Evolutionary conservation across 768 basidiomycete species (phyloP).

Genomic region (Agaricus subrufescens): DNA sequence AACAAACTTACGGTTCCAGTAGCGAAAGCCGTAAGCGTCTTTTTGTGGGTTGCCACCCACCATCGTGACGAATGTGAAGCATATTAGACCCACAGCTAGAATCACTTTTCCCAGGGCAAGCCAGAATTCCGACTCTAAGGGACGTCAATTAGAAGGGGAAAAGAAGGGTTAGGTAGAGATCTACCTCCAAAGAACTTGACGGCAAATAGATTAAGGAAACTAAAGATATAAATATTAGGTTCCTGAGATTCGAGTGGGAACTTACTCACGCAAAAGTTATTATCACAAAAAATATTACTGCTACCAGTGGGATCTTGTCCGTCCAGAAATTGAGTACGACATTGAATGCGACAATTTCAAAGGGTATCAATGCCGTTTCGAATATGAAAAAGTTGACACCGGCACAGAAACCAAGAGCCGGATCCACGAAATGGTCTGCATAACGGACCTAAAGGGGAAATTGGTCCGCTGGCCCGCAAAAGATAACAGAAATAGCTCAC

Average conservation of each 20-base stretch:
- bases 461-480: background rate
- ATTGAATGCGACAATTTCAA: constrained; percentile 53
- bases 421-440: constrained; percentile 53
- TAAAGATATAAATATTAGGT: constrained; percentile 14
- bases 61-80: constrained; percentile 57
- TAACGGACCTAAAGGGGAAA: constrained; percentile 42
- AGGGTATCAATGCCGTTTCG: constrained; percentile 36
- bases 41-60: constrained; percentile 53
- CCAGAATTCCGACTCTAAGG: constrained; percentile 52
- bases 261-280: constrained; percentile 34
- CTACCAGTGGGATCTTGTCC: constrained; percentile 40
- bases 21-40: constrained; percentile 51
- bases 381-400: constrained; percentile 59
- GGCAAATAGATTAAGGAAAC: constrained; percentile 42
- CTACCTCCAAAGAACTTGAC: constrained; percentile 46
- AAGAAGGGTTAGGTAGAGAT: constrained; percentile 1
- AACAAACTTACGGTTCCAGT: constrained; percentile 39
- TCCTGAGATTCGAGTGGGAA: background rate
- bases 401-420: constrained; percentile 50
- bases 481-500: constrained; percentile 27
- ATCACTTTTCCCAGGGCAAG: constrained; percentile 46
- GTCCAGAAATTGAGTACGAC: constrained; percentile 52
- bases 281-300: constrained; percentile 41
- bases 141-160: background rate
- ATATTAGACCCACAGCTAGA: constrained; percentile 41